Conservation (phyloP, 306 rosid species). For the Vicia faba region DNA sequence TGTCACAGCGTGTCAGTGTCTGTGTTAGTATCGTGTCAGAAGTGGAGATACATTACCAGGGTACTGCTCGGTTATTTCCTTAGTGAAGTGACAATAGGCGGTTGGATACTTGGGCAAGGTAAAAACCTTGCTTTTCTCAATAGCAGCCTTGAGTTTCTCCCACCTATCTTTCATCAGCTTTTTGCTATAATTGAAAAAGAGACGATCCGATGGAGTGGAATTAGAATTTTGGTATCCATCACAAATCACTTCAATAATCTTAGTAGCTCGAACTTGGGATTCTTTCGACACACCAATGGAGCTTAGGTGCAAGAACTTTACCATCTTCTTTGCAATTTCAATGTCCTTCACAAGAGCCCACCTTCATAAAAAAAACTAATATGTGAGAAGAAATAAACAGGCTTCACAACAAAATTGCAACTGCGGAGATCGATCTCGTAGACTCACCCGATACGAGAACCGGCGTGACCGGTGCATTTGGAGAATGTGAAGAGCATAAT, state of each 20-base stretch:
- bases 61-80: conserved; percentile 46
- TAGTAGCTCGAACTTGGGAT: conserved; percentile 71
- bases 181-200: conserved; percentile 51
- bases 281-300: conserved; percentile 82
- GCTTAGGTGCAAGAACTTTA: conserved; percentile 52
- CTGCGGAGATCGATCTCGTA: neutral
- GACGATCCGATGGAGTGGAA: conserved; percentile 35
- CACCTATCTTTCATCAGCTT: conserved; percentile 60
- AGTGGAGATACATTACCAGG: conserved; percentile 47
- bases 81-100: conserved; percentile 55
- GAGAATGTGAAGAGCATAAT: conserved; percentile 85
- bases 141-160: conserved; percentile 53
- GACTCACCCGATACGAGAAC: conserved; percentile 82
- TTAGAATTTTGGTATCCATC: conserved; percentile 52
- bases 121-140: conserved; percentile 43
- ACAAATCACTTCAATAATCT: conserved; percentile 62
- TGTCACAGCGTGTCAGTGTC: neutral
- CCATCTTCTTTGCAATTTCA: conserved; percentile 71
- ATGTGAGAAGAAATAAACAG: neutral
- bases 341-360: conserved; percentile 84
- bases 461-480: conserved; percentile 90
- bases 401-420: neutral
- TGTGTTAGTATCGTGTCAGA: neutral
- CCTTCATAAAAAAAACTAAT: conserved; percentile 34
- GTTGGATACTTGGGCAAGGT: conserved; percentile 43